Evolutionary conservation across 2,329 filamentous ascomycete genomes (phyloP), one percentile per base, ranked within the genome.

Genomic region (Cladophialophora yegresii): DNA sequence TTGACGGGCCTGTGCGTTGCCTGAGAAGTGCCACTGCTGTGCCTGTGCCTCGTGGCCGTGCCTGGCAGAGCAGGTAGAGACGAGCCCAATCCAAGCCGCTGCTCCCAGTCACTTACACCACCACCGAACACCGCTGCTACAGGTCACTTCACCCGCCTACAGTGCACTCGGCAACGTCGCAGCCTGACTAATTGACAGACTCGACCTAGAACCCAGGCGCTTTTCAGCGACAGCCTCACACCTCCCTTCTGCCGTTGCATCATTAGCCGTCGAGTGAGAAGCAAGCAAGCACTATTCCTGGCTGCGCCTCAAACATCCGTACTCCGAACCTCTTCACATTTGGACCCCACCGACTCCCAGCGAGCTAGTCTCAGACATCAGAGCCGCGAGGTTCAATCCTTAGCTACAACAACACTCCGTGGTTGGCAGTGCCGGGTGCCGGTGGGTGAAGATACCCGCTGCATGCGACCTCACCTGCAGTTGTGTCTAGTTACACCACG

Each of bases 311-410:
- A 54, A 61, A 45, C 53, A 33, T 53, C 40, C 61, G 45, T 36
- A 63, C 54, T 51, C 40, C 61, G 45, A 28, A 63, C 54, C 36
- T 59, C n/a, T 28, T 60, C 57, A 16, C 58, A 23, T 45, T 67
- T 58, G 66, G 66, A 67, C 62, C 66, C 66, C 66, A 65, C 66
- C 63, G 59, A 59, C 63, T 63, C 60, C 57, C 58, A 49, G 28
- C 28, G 33, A 58, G 28, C 66, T 67, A 65, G 65, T 67, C 66
- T 67, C 63, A 67, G 66, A 45, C 51, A 13, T 9, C 20, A 50
- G 47, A 50, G 47, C 20, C 22, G 9, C 20, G 47, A 50, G 7
- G 26, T 20, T 50, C 20, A 23, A 23, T 50, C 47, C 26, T 50
- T 53, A 55, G 20, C 36, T 61, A 23, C 47, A n/a, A 32, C 22